Evolutionary conservation across 1,139 yeast species (phyloP), one percentile per base, ranked within the genome.

Genomic region (Scheffersomyces segobiensis): DNA sequence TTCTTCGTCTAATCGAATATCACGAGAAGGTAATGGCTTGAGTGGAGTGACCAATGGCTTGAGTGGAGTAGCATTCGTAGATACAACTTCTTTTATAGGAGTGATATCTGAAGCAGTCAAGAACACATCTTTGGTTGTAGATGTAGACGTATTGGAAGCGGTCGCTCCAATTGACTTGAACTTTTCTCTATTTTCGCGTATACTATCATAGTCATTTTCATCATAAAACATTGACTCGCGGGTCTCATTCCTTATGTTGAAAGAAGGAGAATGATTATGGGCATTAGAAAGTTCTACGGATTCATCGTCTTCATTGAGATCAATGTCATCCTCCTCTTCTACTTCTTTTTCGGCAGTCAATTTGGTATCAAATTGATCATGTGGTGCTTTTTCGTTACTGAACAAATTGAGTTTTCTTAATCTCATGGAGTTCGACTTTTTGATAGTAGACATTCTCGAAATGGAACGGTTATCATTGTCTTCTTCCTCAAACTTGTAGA

Each of bases 391-490:
- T 22, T 63, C 62, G 26, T 64, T 65, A 56, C 64, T 71, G 62
- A 79, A 79, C 47, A 80, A 67, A 58, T 80, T 76, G 53, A 80
- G 69, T 59, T 79, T 80, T n/a, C 83, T 67, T 49, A 80, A 74
- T 55, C 80, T 73, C 76, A 77, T 75, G 6, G 83, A 79, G 60
- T 78, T 78, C 39, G 79, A 70, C 59, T 78, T 77, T 59, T 75
- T 77, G 52, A 79, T 62, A 0, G 82, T 78, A 2, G 81, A 76
- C 55, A 76, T 78, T 54, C 82, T 65, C 2, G 82, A 77, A n/a
- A 77, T 59, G 21, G 70, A 66, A 1, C 71, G 72, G 20, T 65
- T 61, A 42, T 64, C 67, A 17, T 68, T 48, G 50, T 20, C 71
- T 6, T 62, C 65, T 2, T 62, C 62, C 10, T 74, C 78, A 56